Percentiles rank a stretch among this genome's conserved stretches.
These are phyloP conservation scores for Magnaporthiopsis incrustans DNA, from an alignment of 2,329 filamentous ascomycete species.

Conservation along the genomic window DNA sequence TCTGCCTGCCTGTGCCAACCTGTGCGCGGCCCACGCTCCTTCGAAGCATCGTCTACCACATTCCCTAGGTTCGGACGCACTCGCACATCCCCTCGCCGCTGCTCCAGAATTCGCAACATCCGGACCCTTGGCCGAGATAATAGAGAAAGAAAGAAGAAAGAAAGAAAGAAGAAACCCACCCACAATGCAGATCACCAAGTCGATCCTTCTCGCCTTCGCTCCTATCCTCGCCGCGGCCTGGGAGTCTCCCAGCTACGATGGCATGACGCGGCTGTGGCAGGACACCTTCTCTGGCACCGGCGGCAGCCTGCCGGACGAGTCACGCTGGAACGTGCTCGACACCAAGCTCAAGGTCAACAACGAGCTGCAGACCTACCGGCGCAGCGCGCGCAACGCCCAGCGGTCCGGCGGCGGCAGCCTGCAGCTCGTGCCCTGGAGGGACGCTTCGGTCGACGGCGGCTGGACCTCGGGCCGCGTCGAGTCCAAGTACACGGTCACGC, in stretches of 20 bases:
- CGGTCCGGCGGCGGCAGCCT: conserved; percentile 41
- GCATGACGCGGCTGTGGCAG: conserved; percentile 32
- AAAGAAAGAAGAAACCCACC: not conserved
- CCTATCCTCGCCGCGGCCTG: conserved; percentile 26
- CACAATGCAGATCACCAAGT: conserved; percentile 17
- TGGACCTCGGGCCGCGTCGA: conserved; percentile 52
- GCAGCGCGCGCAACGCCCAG: conserved; percentile 38
- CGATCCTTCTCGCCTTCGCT: conserved; percentile 13
- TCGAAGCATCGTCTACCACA: not conserved
- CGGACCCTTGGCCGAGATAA: not conserved
- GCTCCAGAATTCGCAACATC: too few species aligned
- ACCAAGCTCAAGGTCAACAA: conserved; percentile 55
- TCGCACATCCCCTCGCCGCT: too few species aligned
- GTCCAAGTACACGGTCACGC: conserved; percentile 37
- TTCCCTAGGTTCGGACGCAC: not conserved
- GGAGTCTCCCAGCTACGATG: conserved; percentile 29
- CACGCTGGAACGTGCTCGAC: conserved; percentile 52
- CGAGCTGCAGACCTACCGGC: conserved; percentile 42
- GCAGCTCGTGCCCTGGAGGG: conserved; percentile 40
- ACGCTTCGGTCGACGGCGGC: conserved; percentile 23
- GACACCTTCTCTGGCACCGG: conserved; percentile 33
- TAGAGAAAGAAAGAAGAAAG: not conserved
- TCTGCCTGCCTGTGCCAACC: not conserved
- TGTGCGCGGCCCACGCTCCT: not conserved
- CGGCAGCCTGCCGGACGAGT: conserved; percentile 39